phyloP scores from a whole-genome alignment of 768 basidiomycete species.

The Calocybe gangraenosa region DNA sequence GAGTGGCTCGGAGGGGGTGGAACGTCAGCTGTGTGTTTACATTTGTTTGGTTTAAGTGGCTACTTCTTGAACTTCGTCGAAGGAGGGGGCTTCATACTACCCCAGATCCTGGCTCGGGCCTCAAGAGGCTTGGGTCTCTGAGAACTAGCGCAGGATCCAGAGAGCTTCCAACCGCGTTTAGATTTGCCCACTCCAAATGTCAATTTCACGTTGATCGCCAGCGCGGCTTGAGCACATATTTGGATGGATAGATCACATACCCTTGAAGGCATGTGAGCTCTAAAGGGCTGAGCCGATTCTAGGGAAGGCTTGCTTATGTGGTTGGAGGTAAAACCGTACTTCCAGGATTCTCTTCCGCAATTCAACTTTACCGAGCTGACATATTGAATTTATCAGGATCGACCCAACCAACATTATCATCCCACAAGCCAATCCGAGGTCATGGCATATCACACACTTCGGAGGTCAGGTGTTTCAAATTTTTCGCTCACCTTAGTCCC shows the following conservation, averaged over 20 bases:
- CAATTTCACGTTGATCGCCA: background rate
- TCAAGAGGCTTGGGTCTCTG: background rate
- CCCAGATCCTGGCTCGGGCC: background rate
- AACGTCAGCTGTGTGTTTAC: constrained; percentile 1
- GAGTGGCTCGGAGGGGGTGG: constrained; percentile 20
- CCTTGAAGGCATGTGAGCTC: too few relatives aligned
- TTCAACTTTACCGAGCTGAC: background rate
- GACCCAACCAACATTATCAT: background rate
- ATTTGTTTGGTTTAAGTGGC: constrained; percentile 12
- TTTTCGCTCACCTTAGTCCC: background rate
- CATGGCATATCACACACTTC: background rate
- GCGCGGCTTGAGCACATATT: too few relatives aligned
- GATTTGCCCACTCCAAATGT: background rate
- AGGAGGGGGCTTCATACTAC: background rate
- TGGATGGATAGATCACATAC: too few relatives aligned
- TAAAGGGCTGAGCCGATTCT: too few relatives aligned
- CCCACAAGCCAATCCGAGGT: background rate
- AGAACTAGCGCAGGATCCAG: too few relatives aligned
- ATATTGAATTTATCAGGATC: background rate
- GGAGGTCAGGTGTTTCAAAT: constrained; percentile 6
- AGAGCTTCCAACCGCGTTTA: background rate
- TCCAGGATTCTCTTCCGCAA: too few relatives aligned
- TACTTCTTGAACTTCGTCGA: background rate
- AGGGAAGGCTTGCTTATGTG: too few relatives aligned
- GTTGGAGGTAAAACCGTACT: too few relatives aligned